Percentiles rank a stretch among this genome's conserved stretches.
Conservation (phyloP, 1,284 basidiomycete genomes). For the Moniliophthora roreri region DNA sequence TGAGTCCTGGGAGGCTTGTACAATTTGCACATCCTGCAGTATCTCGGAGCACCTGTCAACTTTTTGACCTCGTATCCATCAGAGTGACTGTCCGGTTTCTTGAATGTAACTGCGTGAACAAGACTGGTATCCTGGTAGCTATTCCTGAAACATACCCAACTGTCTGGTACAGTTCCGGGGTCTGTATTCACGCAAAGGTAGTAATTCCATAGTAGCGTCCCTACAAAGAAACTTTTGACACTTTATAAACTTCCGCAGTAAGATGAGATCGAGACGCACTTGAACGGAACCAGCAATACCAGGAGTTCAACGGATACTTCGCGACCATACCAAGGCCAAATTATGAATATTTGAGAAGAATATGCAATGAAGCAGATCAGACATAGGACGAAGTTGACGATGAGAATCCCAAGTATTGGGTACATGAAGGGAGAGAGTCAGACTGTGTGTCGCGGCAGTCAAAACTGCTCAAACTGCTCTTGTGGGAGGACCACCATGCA, state of each 20-base stretch:
- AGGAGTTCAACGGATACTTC: slow-evolving; percentile 72
- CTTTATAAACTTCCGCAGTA: slow-evolving; percentile 11
- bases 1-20: slow-evolving; percentile 82
- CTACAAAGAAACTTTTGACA: slow-evolving; percentile 63
- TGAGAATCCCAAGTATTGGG: slow-evolving; percentile 53
- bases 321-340: slow-evolving; percentile 89
- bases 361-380: slow-evolving; percentile 90
- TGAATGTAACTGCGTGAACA: slow-evolving; percentile 8
- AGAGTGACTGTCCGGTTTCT: slow-evolving; percentile 75
- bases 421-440: slow-evolving; percentile 24
- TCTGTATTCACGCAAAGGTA: slow-evolving; percentile 77
- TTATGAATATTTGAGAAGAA: slow-evolving; percentile 84
- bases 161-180: slow-evolving; percentile 79
- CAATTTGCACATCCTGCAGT: slow-evolving; percentile 76
- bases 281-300: slow-evolving; percentile 81
- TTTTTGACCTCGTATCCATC: slow-evolving; percentile 88
- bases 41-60: slow-evolving; percentile 75
- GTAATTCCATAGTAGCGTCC: slow-evolving; percentile 86
- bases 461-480: slow-evolving; percentile 16
- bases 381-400: slow-evolving; percentile 69
- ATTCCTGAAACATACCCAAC: slow-evolving; percentile 62
- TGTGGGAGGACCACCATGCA: slow-evolving; percentile 15
- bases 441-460: slow-evolving; percentile 2
- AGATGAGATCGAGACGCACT: slow-evolving; percentile 53
- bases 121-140: slow-evolving; percentile 8